Percentiles rank a stretch among this genome's conserved stretches.
These are phyloP conservation scores for Nemophila menziesii DNA, from an alignment of 257 asterid genomes.

Conservation along the genomic window DNA sequence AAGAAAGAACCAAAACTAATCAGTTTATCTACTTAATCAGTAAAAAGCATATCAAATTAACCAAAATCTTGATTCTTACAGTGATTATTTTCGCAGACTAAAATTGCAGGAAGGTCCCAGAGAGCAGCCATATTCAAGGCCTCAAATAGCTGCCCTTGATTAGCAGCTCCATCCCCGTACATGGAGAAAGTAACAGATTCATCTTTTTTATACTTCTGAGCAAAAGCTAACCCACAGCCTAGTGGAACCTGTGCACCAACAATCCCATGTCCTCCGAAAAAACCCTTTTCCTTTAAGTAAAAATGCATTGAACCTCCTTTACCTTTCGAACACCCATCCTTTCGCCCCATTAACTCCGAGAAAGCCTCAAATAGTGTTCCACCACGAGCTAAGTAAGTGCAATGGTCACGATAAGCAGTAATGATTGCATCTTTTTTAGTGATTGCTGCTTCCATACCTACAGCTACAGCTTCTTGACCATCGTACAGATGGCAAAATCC, in stretches of 20 bases:
- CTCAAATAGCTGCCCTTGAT: constrained; percentile 96
- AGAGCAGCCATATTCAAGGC: constrained; percentile 96
- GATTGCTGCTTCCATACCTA: constrained; percentile 94
- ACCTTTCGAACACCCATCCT: constrained; percentile 80
- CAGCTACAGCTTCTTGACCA: constrained; percentile 91
- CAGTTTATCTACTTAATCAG: constrained; percentile 1
- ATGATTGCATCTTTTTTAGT: constrained; percentile 58
- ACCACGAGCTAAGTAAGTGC: constrained; percentile 56
- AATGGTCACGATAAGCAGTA: constrained; percentile 74
- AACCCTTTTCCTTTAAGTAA: constrained; percentile 70
- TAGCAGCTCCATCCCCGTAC: constrained; percentile 98
- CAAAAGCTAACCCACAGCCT: constrained; percentile 85
- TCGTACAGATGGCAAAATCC: constrained; percentile 96
- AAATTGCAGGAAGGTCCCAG: constrained; percentile 92
- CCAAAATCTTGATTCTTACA: constrained; percentile 35
- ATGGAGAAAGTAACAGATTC: constrained; percentile 67
- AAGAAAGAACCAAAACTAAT: constrained; percentile 11
- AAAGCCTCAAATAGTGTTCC: constrained; percentile 50
- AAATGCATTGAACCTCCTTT: constrained; percentile 99
- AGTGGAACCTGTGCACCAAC: constrained; percentile 95
- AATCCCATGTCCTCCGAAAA: constrained; percentile 94
- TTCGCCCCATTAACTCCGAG: constrained; percentile 84
- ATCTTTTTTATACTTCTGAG: constrained; percentile 86
- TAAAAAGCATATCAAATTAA: background rate
- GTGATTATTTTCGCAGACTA: constrained; percentile 97